Conservation (phyloP, 345 rosid species). For the Arabidopsis suecica region DNA sequence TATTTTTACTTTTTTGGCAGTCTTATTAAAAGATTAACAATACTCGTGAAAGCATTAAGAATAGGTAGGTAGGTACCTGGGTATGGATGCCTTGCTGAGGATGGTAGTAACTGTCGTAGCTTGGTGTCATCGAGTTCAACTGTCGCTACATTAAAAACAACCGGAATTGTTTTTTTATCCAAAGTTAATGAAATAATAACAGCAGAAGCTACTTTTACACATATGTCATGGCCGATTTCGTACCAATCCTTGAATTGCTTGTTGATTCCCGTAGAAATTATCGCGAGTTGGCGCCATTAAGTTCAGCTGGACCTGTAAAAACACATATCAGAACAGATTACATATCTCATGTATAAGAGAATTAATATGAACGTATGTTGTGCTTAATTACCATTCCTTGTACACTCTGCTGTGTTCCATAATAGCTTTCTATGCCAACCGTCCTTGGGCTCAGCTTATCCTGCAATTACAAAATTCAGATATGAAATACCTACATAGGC, state of each 20-base stretch:
- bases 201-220: conserved; percentile 29
- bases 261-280: conserved; percentile 59
- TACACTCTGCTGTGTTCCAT: conserved; percentile 54
- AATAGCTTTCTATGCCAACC: conserved; percentile 56
- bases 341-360: conserved; percentile 9
- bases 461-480: conserved; percentile 40
- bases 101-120: conserved; percentile 61
- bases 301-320: conserved; percentile 65
- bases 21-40: conserved; percentile 14
- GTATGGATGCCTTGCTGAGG: conserved; percentile 64
- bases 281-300: conserved; percentile 65
- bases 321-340: conserved; percentile 26
- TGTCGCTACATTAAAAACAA: conserved; percentile 56
- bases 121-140: conserved; percentile 59
- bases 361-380: conserved; percentile 7
- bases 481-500: background rate
- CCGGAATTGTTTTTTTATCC: conserved; percentile 27
- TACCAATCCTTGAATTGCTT: conserved; percentile 66
- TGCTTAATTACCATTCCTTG: conserved; percentile 54
- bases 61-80: conserved; percentile 48
- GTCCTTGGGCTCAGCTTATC: conserved; percentile 59
- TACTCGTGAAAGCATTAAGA: conserved; percentile 13
- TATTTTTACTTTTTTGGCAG: background rate
- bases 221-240: conserved; percentile 44
- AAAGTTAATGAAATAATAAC: conserved; percentile 39